Conservation (phyloP, 2,329 filamentous ascomycete genomes). For the Apiospora sp. region DNA sequence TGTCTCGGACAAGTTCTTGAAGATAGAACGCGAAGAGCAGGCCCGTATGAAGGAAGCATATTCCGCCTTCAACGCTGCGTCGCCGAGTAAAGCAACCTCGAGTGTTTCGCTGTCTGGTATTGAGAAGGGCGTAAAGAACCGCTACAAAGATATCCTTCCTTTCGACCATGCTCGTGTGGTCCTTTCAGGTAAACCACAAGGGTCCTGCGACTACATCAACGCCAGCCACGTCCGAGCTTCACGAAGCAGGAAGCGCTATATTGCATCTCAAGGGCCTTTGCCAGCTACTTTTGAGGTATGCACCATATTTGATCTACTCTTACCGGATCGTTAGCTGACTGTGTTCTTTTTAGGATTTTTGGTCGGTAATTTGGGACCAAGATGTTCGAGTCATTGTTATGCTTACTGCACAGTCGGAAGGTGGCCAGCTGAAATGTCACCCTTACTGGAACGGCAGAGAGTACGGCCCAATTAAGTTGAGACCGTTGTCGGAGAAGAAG, state of each 20-base stretch:
- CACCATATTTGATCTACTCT: slow-evolving; percentile 26
- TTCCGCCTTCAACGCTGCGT: slow-evolving; percentile 55
- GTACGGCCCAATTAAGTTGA: slow-evolving; percentile 80
- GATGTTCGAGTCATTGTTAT: slow-evolving; percentile 95
- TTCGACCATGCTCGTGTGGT: slow-evolving; percentile 93
- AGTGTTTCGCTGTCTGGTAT: slow-evolving; percentile 84
- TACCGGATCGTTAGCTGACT: slow-evolving; percentile 2
- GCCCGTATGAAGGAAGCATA: slow-evolving; percentile 88
- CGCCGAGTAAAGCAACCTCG: slow-evolving; percentile 39
- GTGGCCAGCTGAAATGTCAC: slow-evolving; percentile 93
- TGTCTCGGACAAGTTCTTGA: slow-evolving; percentile 84
- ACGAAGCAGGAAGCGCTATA: slow-evolving; percentile 89
- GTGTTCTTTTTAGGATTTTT: slow-evolving; percentile 76
- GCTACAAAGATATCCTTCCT: slow-evolving; percentile 97
- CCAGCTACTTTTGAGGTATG: slow-evolving; percentile 89
- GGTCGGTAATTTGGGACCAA: slow-evolving; percentile 97
- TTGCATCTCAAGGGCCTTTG: slow-evolving; percentile 92
- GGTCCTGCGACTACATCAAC: slow-evolving; percentile 92
- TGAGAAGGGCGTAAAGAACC: slow-evolving; percentile 93
- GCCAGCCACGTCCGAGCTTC: slow-evolving; percentile 85
- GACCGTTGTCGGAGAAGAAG: slow-evolving; percentile 80
- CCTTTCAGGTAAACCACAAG: slow-evolving; percentile 70
- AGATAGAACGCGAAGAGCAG: slow-evolving; percentile 85
- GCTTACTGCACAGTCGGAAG: slow-evolving; percentile 93
- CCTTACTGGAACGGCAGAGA: slow-evolving; percentile 86